A percentile compares a stretch with the other conserved stretches of the same genome.
phyloP scores from a whole-genome alignment of 2,329 filamentous ascomycete genomes.

The Onygenales sp. region DNA sequence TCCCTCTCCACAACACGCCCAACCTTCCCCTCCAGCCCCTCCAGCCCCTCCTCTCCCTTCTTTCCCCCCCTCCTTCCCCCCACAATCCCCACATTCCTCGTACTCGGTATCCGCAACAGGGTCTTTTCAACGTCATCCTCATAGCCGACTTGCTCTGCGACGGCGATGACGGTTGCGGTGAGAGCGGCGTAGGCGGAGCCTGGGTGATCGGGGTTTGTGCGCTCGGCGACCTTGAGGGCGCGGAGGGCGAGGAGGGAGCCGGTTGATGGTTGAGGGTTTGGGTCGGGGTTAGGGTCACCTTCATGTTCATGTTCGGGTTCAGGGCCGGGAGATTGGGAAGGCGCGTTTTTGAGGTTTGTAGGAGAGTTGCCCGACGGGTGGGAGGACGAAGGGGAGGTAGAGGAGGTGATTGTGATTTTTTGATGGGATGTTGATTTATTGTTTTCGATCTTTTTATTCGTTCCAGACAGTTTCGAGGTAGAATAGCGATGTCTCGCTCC shows the following conservation, averaged over 20 bases:
- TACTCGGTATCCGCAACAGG: conserved; percentile 68
- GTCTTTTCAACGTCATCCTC: conserved; percentile 73
- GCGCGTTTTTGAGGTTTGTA: conserved; percentile 3
- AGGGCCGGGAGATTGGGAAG: too few species aligned
- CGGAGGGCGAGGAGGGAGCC: conserved; percentile 34
- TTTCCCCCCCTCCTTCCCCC: conserved; percentile 24
- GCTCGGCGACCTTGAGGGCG: conserved; percentile 24
- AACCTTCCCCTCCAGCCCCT: conserved; percentile 39
- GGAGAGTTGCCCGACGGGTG: too few species aligned
- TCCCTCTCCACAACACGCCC: conserved; percentile 52
- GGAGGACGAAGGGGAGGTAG: too few species aligned
- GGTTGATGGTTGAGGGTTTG: conserved; percentile 20
- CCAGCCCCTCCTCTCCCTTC: neutral
- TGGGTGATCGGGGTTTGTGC: conserved; percentile 24
- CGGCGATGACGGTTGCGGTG: conserved; percentile 62
- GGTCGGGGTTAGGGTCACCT: neutral
- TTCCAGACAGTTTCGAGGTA: conserved; percentile 14
- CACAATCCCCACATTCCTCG: conserved; percentile 13
- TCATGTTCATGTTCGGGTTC: too few species aligned
- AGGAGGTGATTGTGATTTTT: neutral
- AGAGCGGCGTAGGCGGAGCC: conserved; percentile 74
- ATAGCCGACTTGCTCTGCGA: conserved; percentile 67
- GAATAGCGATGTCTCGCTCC: conserved; percentile 59
- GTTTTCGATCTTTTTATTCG: neutral
- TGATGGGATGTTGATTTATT: too few species aligned